These are phyloP conservation scores for Gentiana macrophylla DNA, from an alignment of 257 asterid species.

Conservation along the genomic window DNA sequence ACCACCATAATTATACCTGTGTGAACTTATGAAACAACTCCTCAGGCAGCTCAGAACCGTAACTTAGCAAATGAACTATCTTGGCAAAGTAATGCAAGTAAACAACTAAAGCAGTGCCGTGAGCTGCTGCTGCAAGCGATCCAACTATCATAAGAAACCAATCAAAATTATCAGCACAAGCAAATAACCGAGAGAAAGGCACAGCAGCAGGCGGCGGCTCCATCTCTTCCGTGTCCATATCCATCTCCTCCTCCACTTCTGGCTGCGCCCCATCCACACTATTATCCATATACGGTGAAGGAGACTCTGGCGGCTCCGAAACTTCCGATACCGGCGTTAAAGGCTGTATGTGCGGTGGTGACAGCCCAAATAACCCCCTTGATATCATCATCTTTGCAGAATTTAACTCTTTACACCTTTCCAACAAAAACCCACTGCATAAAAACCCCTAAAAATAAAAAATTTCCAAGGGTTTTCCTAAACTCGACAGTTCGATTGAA, in stretches of 20 bases:
- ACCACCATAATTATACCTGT: constrained; percentile 41
- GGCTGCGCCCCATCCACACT: constrained; percentile 58
- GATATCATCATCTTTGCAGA: constrained; percentile 75
- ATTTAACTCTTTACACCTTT: background rate
- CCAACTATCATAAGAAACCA: constrained; percentile 91
- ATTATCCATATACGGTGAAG: constrained; percentile 82
- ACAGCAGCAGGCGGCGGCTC: constrained; percentile 97
- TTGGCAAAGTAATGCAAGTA: constrained; percentile 94
- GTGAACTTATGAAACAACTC: constrained; percentile 49
- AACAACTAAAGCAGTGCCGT: constrained; percentile 86
- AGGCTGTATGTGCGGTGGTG: constrained; percentile 99
- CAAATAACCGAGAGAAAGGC: constrained; percentile 80
- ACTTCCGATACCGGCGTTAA: constrained; percentile 98
- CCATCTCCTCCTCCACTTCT: constrained; percentile 90
- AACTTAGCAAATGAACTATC: constrained; percentile 55
- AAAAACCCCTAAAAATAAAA: constrained; percentile 13
- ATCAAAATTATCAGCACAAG: constrained; percentile 80
- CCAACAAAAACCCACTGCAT: constrained; percentile 7
- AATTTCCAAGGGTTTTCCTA: too few species aligned
- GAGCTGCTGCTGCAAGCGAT: constrained; percentile 94
- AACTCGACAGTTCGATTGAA: background rate
- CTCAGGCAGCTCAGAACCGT: constrained; percentile 23
- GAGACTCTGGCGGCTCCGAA: constrained; percentile 99
- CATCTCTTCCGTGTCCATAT: constrained; percentile 80
- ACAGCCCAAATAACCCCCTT: constrained; percentile 97